Percentiles rank a stretch among this genome's conserved stretches.
Conservation (phyloP, 306 rosid genomes). For the Prunus campanulata region DNA sequence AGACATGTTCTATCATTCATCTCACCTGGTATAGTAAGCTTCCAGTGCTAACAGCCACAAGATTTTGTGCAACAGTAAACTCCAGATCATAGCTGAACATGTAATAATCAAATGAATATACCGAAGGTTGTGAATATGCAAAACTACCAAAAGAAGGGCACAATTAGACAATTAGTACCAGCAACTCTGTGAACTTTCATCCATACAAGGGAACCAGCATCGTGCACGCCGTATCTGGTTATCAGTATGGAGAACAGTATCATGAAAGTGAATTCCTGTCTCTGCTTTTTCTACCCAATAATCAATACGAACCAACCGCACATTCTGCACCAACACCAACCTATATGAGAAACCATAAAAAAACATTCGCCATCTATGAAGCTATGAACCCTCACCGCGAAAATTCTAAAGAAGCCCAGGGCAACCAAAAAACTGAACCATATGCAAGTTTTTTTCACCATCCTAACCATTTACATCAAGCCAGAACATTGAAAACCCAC, state of each 20-base stretch:
- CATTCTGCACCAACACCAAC: constrained; percentile 85
- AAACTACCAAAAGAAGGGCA: neutral
- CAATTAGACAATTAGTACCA: constrained; percentile 47
- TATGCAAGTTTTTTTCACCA: neutral
- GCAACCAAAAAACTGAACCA: neutral
- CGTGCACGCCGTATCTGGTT: constrained; percentile 90
- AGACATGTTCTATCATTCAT: constrained; percentile 4
- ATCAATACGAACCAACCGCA: constrained; percentile 75
- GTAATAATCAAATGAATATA: constrained; percentile 21
- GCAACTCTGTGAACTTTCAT: constrained; percentile 82
- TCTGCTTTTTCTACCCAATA: constrained; percentile 91
- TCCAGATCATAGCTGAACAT: constrained; percentile 87
- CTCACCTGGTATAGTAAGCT: constrained; percentile 86
- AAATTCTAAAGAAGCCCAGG: neutral
- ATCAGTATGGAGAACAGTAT: constrained; percentile 67
- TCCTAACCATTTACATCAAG: neutral
- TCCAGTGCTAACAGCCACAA: constrained; percentile 91
- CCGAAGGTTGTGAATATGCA: too few relatives aligned
- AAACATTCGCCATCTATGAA: neutral
- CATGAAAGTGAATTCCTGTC: constrained; percentile 65
- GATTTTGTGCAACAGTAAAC: constrained; percentile 85
- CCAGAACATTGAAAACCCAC: constrained; percentile 4
- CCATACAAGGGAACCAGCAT: constrained; percentile 97
- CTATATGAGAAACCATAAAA: constrained; percentile 65
- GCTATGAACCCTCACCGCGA: neutral